These are phyloP conservation scores for Ophiorrhiza pumila DNA, from an alignment of 257 asterid species.

Conservation along the genomic window DNA sequence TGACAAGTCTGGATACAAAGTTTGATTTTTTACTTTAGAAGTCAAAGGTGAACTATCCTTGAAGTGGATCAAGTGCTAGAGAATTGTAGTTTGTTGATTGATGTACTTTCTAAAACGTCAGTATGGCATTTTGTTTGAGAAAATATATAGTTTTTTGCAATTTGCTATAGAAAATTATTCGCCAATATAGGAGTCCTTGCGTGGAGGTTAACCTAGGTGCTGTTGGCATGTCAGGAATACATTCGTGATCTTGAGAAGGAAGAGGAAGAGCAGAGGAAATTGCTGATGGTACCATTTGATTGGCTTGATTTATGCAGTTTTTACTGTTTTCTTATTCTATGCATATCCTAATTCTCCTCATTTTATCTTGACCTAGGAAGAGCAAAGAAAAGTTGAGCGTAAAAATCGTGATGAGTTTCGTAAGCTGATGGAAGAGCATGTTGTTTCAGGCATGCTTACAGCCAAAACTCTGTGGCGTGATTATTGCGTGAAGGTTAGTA, in stretches of 20 bases:
- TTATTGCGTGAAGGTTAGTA: constrained; percentile 66
- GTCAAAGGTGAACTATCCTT: background rate
- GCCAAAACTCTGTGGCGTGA: constrained; percentile 87
- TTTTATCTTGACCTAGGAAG: constrained; percentile 55
- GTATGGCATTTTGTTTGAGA: background rate
- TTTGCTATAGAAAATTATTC: background rate
- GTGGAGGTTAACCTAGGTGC: constrained; percentile 25
- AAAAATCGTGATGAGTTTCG: constrained; percentile 97
- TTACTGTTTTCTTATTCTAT: constrained; percentile 3
- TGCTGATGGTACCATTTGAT: constrained; percentile 52
- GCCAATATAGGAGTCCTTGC: background rate
- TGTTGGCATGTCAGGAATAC: constrained; percentile 66
- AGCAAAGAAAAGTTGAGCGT: constrained; percentile 73
- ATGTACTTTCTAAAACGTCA: background rate
- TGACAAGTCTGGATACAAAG: background rate
- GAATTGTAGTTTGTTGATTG: background rate
- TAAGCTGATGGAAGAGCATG: constrained; percentile 92
- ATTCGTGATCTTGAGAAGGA: constrained; percentile 81
- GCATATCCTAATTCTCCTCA: constrained; percentile 14
- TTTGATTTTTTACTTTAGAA: background rate
- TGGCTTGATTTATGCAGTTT: constrained; percentile 18
- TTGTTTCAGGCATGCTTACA: constrained; percentile 57
- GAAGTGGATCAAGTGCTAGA: background rate
- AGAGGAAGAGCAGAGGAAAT: constrained; percentile 85
- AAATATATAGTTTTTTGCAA: background rate